Percentiles rank a stretch among this genome's conserved stretches.
These are phyloP conservation scores for Podospora fimiseda DNA, from an alignment of 495 filamentous ascomycete species.

Conservation along the genomic window DNA sequence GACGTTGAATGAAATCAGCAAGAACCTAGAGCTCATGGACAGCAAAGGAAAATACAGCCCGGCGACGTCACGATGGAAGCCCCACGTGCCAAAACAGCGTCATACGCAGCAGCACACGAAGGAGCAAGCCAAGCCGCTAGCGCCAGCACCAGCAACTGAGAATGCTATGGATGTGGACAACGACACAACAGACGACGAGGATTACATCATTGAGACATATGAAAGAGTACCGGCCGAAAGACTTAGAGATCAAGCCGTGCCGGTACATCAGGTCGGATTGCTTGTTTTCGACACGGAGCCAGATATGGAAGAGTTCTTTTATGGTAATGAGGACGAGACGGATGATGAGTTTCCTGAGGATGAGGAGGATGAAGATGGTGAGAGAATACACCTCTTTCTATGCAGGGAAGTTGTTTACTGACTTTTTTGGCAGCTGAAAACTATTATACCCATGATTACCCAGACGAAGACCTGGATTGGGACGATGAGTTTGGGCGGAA, in stretches of 20 bases:
- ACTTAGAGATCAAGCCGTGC: constrained; percentile 31
- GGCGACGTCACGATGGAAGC: constrained; percentile 32
- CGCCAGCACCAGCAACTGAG: not conserved
- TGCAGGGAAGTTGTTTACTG: not conserved
- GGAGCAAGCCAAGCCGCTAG: constrained; percentile 7
- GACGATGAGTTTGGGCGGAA: constrained; percentile 46
- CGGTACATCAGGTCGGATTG: constrained; percentile 38
- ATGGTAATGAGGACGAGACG: constrained; percentile 19
- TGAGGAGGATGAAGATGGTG: constrained; percentile 53
- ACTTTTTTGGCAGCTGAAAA: constrained; percentile 41
- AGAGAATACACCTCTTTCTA: constrained; percentile 1
- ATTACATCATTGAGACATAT: constrained; percentile 50
- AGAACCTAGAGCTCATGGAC: constrained; percentile 34
- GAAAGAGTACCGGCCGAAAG: constrained; percentile 44
- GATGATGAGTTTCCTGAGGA: constrained; percentile 20
- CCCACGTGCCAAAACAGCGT: constrained; percentile 40
- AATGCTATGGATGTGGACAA: constrained; percentile 20
- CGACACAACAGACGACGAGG: constrained; percentile 38
- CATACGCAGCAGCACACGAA: constrained; percentile 46
- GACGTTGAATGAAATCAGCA: constrained; percentile 42
- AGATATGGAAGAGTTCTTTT: constrained; percentile 46
- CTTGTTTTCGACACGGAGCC: constrained; percentile 47
- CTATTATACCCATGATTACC: constrained; percentile 49
- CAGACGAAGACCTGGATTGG: constrained; percentile 50
- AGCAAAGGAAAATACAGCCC: constrained; percentile 18